A percentile compares a stretch with the other conserved stretches of the same genome.
Conservation (phyloP, 768 basidiomycete genomes). For the Ramaria rubella region DNA sequence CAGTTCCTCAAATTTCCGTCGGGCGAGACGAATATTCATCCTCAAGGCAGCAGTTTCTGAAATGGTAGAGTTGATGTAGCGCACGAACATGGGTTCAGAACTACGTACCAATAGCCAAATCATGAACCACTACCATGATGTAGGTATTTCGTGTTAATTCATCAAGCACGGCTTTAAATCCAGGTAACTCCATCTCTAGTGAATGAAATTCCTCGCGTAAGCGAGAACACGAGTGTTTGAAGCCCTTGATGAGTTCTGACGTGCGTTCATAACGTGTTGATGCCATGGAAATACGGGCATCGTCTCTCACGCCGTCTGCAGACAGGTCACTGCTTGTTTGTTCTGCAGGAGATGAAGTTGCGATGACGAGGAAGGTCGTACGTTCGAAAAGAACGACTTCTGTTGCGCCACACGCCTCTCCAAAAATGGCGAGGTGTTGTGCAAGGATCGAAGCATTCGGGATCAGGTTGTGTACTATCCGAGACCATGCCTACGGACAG, state of each 20-base stretch:
- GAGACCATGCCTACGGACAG: slow-evolving; percentile 83
- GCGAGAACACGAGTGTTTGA: slow-evolving; percentile 86
- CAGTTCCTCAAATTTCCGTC: slow-evolving; percentile 84
- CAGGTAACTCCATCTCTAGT: slow-evolving; percentile 77
- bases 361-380: slow-evolving; percentile 96
- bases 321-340: slow-evolving; percentile 14
- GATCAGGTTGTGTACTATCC: slow-evolving; percentile 92
- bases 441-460: slow-evolving; percentile 90
- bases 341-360: slow-evolving; percentile 44
- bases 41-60: slow-evolving; percentile 83
- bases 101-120: slow-evolving; percentile 74
- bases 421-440: slow-evolving; percentile 80
- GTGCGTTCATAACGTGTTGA: slow-evolving; percentile 79
- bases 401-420: slow-evolving; percentile 79
- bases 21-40: slow-evolving; percentile 81
- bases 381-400: slow-evolving; percentile 96
- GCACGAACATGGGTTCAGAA: not conserved
- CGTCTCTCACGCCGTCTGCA: slow-evolving; percentile 12
- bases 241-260: slow-evolving; percentile 90
- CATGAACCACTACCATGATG: slow-evolving; percentile 81
- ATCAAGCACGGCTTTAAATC: slow-evolving; percentile 86
- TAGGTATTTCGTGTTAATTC: slow-evolving; percentile 93
- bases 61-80: not conserved
- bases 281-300: slow-evolving; percentile 39
- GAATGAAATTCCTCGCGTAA: slow-evolving; percentile 80